Conservation (phyloP, 164 flowering plant genomes). For the Magnolia officinalis region DNA sequence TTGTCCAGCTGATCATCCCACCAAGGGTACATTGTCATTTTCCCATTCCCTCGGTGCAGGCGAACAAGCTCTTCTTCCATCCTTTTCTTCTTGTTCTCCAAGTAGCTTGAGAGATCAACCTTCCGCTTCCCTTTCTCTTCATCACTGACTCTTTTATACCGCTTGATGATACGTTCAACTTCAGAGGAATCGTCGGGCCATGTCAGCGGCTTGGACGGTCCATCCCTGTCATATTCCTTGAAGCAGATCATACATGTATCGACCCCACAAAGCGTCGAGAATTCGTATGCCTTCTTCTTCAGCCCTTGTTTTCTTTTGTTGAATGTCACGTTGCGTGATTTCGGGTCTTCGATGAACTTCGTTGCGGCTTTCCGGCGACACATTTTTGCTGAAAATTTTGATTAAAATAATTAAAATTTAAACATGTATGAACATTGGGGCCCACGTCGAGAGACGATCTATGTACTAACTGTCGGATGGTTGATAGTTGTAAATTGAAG, state of each 20-base stretch:
- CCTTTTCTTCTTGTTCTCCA: conserved; percentile 2
- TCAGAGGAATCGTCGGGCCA: conserved; percentile 1
- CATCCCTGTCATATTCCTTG: not conserved
- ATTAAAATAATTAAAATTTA: too few species aligned
- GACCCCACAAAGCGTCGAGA: conserved; percentile 26
- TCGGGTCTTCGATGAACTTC: conserved; percentile 15
- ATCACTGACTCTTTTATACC: not conserved
- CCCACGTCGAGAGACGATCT: too few species aligned
- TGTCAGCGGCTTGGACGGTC: not conserved
- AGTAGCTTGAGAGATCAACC: not conserved
- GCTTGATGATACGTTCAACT: conserved; percentile 4
- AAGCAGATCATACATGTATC: conserved; percentile 19
- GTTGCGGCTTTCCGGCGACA: conserved; percentile 17
- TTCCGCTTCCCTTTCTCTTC: conserved; percentile 7
- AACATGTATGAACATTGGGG: too few species aligned
- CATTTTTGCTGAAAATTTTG: conserved; percentile 9
- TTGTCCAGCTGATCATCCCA: not conserved
- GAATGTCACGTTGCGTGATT: conserved; percentile 17
- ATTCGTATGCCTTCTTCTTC: conserved; percentile 24
- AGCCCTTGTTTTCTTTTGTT: conserved; percentile 19
- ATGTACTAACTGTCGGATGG: too few species aligned
- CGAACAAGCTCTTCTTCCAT: not conserved
- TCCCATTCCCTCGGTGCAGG: not conserved
- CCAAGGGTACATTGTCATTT: not conserved
- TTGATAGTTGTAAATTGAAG: too few species aligned